A percentile compares a stretch with the other conserved stretches of the same genome.
Evolutionary conservation across 345 rosid genomes (phyloP).

Genomic region (Corchorus olitorius): DNA sequence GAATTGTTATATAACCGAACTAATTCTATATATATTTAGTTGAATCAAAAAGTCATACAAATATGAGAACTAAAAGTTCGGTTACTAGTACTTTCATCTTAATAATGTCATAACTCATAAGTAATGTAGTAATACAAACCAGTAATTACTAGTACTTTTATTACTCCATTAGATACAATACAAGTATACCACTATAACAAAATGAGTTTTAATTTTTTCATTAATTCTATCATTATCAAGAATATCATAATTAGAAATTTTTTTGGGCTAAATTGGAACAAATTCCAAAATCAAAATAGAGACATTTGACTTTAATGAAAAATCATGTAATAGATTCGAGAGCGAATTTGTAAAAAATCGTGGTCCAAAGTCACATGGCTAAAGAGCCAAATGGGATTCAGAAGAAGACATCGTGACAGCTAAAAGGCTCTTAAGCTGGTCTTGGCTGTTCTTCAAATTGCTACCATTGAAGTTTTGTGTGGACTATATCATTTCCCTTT

Average conservation of each 20-base stretch:
- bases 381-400: neutral
- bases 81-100: too few relatives aligned
- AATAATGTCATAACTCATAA: too few relatives aligned
- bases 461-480: neutral
- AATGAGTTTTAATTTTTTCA: neutral
- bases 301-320: neutral
- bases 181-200: too few relatives aligned
- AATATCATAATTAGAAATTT: too few relatives aligned
- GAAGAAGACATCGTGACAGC: conserved; percentile 7
- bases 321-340: neutral
- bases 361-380: neutral
- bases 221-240: neutral
- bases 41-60: too few relatives aligned
- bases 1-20: too few relatives aligned
- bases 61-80: too few relatives aligned
- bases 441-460: neutral
- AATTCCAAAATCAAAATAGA: neutral
- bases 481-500: neutral
- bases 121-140: too few relatives aligned
- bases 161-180: too few relatives aligned
- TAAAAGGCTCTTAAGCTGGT: neutral
- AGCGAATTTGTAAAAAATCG: neutral
- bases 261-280: neutral
- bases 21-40: too few relatives aligned
- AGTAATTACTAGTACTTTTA: too few relatives aligned